Base-by-base conservation (phyloP, 1,284 basidiomycete species). In the Melampsora americana region DNA sequence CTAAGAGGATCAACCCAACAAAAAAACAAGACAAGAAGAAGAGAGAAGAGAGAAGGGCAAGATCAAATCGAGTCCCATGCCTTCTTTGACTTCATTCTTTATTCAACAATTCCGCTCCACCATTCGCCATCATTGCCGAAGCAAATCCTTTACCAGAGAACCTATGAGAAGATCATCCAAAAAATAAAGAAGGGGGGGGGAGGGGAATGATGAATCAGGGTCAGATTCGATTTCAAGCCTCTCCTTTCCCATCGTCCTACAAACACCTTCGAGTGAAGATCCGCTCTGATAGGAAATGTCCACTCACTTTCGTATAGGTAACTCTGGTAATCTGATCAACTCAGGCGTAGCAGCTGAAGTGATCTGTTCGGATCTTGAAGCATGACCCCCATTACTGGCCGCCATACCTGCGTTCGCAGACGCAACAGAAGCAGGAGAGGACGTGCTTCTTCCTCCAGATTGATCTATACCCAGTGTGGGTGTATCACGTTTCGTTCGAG, bases 301-400 rank as follows among this genome's bases (percentile, higher is more conserved):
- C 7, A 65, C 48, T 66, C 65, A 66, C 39, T 48, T 66, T 42
- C 18, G 65, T 66, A 46, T 28, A 44, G 65, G 18, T 66, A 46
- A 48, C 44, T 66, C 42, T 39, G 65, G 65, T 16, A 66, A 39
- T 46, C 23, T 23, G 20, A 66, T 66, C 23, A 56, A n/a, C n/a
- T 28, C 53, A 1, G 53, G n/a, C 5, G 53, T 16, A n/a, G 53
- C 14, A 56, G 9, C 14, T 56, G 42, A 66, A n/a, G 1, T 23
- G 7, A 30, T 20, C 26, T 44, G 6, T 26, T 42, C 32, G 23
- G 32, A 5, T 26, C 20, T 48, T 6, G 39, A 23, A 23, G 23
- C 12, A 42, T 26, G 14, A 66, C 39, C 18, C 16, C 39, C 39
- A 48, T 32, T 39, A 23, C 39, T 11, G 12, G 39, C 39, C 12